Percentiles rank a stretch among this genome's conserved stretches.
phyloP scores from a whole-genome alignment of 768 basidiomycete species.

The Coprinopsis cinerea region DNA sequence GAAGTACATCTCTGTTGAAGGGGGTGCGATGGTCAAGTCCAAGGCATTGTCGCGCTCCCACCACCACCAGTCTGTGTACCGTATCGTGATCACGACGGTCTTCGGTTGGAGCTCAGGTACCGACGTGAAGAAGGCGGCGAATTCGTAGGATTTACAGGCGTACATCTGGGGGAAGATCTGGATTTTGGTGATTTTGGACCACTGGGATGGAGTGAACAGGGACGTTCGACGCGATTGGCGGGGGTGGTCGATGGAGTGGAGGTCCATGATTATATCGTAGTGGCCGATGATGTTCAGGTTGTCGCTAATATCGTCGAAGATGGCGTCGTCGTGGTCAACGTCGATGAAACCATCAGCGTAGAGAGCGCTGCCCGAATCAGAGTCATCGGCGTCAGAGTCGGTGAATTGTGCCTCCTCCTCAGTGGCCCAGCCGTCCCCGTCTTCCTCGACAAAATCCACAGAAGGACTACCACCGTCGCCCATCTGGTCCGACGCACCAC shows the following conservation, averaged over 20 bases:
- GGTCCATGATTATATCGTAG: not conserved
- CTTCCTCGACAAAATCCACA: too few relatives aligned
- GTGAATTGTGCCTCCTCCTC: not conserved
- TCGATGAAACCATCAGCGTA: not conserved
- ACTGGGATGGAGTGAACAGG: not conserved
- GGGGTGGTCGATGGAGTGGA: not conserved
- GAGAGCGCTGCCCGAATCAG: not conserved
- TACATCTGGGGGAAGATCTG: conserved; percentile 2
- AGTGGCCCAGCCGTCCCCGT: too few relatives aligned
- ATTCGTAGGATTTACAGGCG: not conserved
- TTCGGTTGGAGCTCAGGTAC: not conserved
- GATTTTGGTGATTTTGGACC: not conserved
- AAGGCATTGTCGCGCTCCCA: not conserved
- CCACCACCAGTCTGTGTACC: conserved; percentile 1
- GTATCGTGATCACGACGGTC: not conserved
- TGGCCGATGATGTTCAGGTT: not conserved
- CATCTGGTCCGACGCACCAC: too few relatives aligned
- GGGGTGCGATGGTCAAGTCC: not conserved
- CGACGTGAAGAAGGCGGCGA: not conserved
- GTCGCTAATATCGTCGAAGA: not conserved
- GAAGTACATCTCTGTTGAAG: not conserved
- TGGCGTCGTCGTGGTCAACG: not conserved
- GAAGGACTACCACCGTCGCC: too few relatives aligned
- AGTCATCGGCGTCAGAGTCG: not conserved
- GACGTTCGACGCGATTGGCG: not conserved